These are phyloP conservation scores for Termitomyces sp. DNA, from an alignment of 768 basidiomycete genomes.

Conservation along the genomic window DNA sequence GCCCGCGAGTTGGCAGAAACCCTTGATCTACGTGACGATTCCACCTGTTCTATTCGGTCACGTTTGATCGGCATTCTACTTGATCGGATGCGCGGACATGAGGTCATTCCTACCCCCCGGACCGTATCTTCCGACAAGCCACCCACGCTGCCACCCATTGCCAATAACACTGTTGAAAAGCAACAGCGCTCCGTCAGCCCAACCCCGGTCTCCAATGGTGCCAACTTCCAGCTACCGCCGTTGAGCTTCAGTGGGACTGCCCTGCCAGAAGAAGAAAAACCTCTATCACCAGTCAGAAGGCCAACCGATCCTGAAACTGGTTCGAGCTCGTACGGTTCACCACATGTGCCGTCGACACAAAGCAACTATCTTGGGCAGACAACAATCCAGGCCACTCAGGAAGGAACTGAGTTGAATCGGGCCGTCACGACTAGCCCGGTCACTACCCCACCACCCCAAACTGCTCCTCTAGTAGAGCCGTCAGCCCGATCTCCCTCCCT, in stretches of 20 bases:
- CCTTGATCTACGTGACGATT: slow-evolving; percentile 73
- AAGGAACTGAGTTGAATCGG: background rate
- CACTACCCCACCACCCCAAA: slow-evolving; percentile 3
- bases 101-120: slow-evolving; percentile 11
- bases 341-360: background rate
- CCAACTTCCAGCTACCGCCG: slow-evolving; percentile 51
- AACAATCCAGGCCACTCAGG: background rate
- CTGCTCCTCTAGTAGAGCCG: background rate
- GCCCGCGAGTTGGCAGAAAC: slow-evolving; percentile 77
- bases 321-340: background rate
- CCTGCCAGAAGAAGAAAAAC: slow-evolving; percentile 12
- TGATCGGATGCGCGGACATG: slow-evolving; percentile 53
- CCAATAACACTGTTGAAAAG: background rate
- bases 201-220: slow-evolving; percentile 16
- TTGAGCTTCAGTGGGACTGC: slow-evolving; percentile 37
- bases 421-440: slow-evolving; percentile 1
- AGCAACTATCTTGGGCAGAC: slow-evolving; percentile 7
- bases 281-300: slow-evolving; percentile 17
- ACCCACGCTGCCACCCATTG: slow-evolving; percentile 32
- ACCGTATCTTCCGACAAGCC: slow-evolving; percentile 20
- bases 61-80: slow-evolving; percentile 56
- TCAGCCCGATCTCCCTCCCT: background rate
- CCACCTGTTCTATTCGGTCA: slow-evolving; percentile 64
- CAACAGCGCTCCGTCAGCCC: slow-evolving; percentile 10
- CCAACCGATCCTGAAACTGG: slow-evolving; percentile 8